These are phyloP conservation scores for Diplocarpon rosae DNA, from an alignment of 2,329 filamentous ascomycete species.

Conservation along the genomic window DNA sequence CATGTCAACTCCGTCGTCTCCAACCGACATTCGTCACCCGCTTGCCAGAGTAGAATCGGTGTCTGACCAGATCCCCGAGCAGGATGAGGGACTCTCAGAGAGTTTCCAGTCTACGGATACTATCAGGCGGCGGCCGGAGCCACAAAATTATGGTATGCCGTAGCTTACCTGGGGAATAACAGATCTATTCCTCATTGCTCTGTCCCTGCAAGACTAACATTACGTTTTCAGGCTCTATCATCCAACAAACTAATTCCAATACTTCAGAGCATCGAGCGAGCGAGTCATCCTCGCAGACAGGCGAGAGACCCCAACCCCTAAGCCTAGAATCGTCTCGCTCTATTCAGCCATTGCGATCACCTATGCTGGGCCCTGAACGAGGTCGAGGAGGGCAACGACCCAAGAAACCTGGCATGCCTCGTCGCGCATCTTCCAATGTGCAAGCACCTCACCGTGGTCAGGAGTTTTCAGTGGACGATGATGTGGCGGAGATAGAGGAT, in stretches of 20 bases:
- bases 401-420: slow-evolving; percentile 58
- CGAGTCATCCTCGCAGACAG: slow-evolving; percentile 19
- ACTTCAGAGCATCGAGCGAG: slow-evolving; percentile 19
- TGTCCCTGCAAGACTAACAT: slow-evolving; percentile 7
- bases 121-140: slow-evolving; percentile 44
- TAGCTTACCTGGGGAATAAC: not conserved
- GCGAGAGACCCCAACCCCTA: slow-evolving; percentile 20
- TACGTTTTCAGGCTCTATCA: slow-evolving; percentile 19
- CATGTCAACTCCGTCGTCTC: slow-evolving; percentile 31
- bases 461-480: slow-evolving; percentile 87
- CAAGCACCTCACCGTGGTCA: slow-evolving; percentile 69
- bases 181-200: not conserved
- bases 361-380: slow-evolving; percentile 26
- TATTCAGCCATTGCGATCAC: slow-evolving; percentile 21
- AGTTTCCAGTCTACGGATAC: slow-evolving; percentile 50
- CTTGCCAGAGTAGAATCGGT: slow-evolving; percentile 21
- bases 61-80: slow-evolving; percentile 22
- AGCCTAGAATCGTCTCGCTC: slow-evolving; percentile 25
- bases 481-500: slow-evolving; percentile 65
- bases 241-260: slow-evolving; percentile 7
- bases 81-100: slow-evolving; percentile 39
- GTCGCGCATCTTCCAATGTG: slow-evolving; percentile 61
- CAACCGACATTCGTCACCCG: slow-evolving; percentile 39
- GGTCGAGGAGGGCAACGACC: slow-evolving; percentile 27
- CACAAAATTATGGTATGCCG: slow-evolving; percentile 41